These are phyloP conservation scores for Strobilomyces dryophilus DNA, from an alignment of 768 basidiomycete genomes.

Conservation along the genomic window DNA sequence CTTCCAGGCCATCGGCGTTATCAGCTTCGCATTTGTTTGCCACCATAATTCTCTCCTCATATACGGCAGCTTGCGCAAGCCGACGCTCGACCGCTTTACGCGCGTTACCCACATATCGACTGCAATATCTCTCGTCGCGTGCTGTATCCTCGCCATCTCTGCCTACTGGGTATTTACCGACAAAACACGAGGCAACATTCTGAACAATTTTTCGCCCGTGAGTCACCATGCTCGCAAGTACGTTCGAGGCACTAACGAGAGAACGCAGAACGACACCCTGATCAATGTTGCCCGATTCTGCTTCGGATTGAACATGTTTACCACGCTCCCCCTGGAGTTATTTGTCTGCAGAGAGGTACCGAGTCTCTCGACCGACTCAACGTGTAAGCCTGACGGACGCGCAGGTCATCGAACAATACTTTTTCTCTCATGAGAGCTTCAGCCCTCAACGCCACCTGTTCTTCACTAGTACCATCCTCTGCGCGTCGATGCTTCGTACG, in stretches of 20 bases:
- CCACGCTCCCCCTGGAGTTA: conserved; percentile 90
- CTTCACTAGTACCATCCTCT: conserved; percentile 83
- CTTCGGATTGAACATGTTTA: conserved; percentile 97
- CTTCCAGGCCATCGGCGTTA: conserved; percentile 96
- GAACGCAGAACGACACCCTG: conserved; percentile 63
- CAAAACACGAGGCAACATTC: conserved; percentile 90
- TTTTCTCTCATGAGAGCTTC: conserved; percentile 87
- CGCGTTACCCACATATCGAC: conserved; percentile 93
- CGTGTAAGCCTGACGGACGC: conserved; percentile 1
- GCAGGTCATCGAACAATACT: conserved; percentile 92
- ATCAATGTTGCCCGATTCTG: conserved; percentile 95
- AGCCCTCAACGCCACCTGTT: conserved; percentile 80
- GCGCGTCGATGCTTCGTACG: conserved; percentile 78
- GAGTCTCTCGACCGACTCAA: conserved; percentile 1
- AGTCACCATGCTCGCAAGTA: conserved; percentile 8
- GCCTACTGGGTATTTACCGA: conserved; percentile 89
- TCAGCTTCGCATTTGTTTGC: conserved; percentile 94
- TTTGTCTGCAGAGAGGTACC: conserved; percentile 94
- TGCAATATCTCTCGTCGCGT: conserved; percentile 76
- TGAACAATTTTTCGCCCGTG: conserved; percentile 90
- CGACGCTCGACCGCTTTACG: conserved; percentile 91
- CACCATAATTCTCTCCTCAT: conserved; percentile 98
- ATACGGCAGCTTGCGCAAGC: conserved; percentile 88
- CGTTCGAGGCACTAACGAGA: conserved; percentile 4
- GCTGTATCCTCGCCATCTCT: conserved; percentile 77